Percentiles rank a stretch among this genome's conserved stretches.
Conservation (phyloP, 768 basidiomycete genomes). For the Hygrocybe coccinea region DNA sequence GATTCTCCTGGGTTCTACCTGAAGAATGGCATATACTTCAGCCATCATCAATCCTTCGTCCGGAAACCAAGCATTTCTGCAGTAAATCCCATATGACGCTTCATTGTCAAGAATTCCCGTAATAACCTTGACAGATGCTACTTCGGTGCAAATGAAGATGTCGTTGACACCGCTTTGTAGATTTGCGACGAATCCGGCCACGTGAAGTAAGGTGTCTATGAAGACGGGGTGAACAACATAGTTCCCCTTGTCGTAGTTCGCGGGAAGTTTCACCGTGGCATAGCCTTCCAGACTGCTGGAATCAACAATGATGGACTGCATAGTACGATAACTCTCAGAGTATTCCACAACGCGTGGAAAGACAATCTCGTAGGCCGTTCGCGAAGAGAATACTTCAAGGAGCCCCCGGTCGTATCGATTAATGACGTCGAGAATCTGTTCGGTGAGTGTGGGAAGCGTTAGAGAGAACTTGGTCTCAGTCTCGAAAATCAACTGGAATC, state of each 20-base stretch:
- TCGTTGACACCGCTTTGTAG: constrained; percentile 45
- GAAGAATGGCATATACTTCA: constrained; percentile 48
- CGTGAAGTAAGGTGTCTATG: constrained; percentile 62
- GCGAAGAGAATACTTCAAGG: constrained; percentile 49
- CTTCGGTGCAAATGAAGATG: constrained; percentile 58
- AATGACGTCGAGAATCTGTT: constrained; percentile 31
- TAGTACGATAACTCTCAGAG: constrained; percentile 50
- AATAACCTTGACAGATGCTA: constrained; percentile 46
- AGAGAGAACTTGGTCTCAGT: constrained; percentile 36
- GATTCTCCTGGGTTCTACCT: constrained; percentile 33
- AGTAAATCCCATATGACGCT: constrained; percentile 48
- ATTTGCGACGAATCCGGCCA: constrained; percentile 68
- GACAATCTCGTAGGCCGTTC: constrained; percentile 58
- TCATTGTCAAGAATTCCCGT: constrained; percentile 38
- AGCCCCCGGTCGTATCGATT: constrained; percentile 19
- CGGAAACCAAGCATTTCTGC: constrained; percentile 40
- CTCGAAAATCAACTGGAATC: constrained; percentile 29
- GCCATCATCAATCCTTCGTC: constrained; percentile 44
- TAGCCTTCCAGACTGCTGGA: constrained; percentile 45
- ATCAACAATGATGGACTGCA: constrained; percentile 50
- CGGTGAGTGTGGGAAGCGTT: constrained; percentile 31
- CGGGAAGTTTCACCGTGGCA: constrained; percentile 45
- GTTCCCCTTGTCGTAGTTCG: constrained; percentile 23
- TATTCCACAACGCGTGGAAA: constrained; percentile 70
- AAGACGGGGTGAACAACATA: constrained; percentile 54